A percentile compares a stretch with the other conserved stretches of the same genome.
Conservation (phyloP, 768 basidiomycete genomes). For the Panaeolus cyanescens region DNA sequence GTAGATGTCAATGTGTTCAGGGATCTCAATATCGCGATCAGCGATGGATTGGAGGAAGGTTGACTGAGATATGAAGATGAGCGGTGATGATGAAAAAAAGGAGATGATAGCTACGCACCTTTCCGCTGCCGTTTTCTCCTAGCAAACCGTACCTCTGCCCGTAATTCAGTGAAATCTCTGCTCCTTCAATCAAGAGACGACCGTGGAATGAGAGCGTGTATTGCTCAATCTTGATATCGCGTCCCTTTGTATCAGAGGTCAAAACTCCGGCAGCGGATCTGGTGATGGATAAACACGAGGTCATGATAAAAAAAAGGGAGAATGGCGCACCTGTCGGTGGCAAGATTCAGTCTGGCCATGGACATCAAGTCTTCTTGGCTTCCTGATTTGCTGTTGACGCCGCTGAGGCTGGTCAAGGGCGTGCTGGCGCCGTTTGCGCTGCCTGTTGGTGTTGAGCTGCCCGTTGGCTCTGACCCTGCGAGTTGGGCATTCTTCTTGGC, state of each 20-base stretch:
- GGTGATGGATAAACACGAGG: slow-evolving; percentile 4
- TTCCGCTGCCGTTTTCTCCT: slow-evolving; percentile 98
- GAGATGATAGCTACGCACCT: slow-evolving; percentile 52
- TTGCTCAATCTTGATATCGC: slow-evolving; percentile 97
- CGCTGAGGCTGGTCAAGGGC: slow-evolving; percentile 81
- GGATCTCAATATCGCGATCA: slow-evolving; percentile 93
- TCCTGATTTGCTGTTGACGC: slow-evolving; percentile 76
- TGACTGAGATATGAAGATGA: slow-evolving; percentile 51
- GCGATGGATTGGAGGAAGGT: slow-evolving; percentile 96
- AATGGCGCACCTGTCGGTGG: slow-evolving; percentile 84
- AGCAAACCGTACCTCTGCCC: slow-evolving; percentile 94
- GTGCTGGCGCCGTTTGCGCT: slow-evolving; percentile 71
- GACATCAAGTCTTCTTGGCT: slow-evolving; percentile 78
- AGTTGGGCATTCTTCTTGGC: slow-evolving; percentile 68
- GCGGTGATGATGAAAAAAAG: slow-evolving; percentile 4
- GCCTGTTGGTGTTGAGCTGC: slow-evolving; percentile 59
- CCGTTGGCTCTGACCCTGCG: slow-evolving; percentile 40
- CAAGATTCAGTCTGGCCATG: slow-evolving; percentile 89
- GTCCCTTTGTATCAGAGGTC: slow-evolving; percentile 87
- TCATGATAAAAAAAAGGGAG: slow-evolving; percentile 9
- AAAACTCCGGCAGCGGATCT: slow-evolving; percentile 93
- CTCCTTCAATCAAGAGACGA: slow-evolving; percentile 51
- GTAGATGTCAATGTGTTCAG: slow-evolving; percentile 95
- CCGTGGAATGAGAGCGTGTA: slow-evolving; percentile 98
- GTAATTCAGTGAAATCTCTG: slow-evolving; percentile 81